Conservation (phyloP, 306 rosid genomes). For the Crotalaria pallida region DNA sequence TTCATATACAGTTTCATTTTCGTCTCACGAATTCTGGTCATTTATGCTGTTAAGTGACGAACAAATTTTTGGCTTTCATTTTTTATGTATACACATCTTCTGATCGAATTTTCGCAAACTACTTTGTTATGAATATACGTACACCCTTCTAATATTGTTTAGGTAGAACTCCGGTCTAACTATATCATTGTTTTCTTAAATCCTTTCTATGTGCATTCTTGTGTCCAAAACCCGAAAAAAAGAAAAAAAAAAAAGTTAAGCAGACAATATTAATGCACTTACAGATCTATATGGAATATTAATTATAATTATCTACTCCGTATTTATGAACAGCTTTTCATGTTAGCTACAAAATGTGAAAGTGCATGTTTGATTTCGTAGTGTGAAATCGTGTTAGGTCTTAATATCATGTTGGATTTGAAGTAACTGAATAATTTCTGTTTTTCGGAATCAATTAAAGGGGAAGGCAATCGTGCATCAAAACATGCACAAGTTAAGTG, state of each 20-base stretch:
- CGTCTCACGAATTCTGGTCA: neutral
- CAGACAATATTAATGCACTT: too few relatives aligned
- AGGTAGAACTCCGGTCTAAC: neutral
- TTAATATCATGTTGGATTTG: too few relatives aligned
- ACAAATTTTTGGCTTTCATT: slow-evolving; percentile 17
- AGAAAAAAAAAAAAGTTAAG: neutral
- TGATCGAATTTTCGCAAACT: slow-evolving; percentile 5
- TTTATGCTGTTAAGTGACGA: slow-evolving; percentile 15
- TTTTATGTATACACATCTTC: slow-evolving; percentile 1
- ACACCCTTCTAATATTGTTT: neutral
- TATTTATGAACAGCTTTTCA: too few relatives aligned
- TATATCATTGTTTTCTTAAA: neutral
- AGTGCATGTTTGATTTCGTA: too few relatives aligned
- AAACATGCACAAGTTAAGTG: too few relatives aligned
- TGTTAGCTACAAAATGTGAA: too few relatives aligned
- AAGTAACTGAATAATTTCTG: too few relatives aligned
- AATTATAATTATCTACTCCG: too few relatives aligned
- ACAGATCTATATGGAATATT: too few relatives aligned
- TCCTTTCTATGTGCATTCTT: neutral
- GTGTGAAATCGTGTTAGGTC: too few relatives aligned
- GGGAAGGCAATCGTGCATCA: too few relatives aligned
- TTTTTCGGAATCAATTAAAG: too few relatives aligned
- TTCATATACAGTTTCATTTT: slow-evolving; percentile 21
- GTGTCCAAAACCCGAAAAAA: neutral
- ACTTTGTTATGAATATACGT: neutral